These are phyloP conservation scores for Dictyostelium discoideum DNA, from an alignment of 78 protist species.

Conservation along the genomic window dicty_2.7 NC_007089.4:263001-263500, in stretches of 20 bases:
- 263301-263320: conserved; percentile 94
- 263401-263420: conserved; percentile 53
- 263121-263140: conserved; percentile 81
- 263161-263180: conserved; percentile 68
- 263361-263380: conserved; percentile 95
- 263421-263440: conserved; percentile 30
- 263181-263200: conserved; percentile 75
- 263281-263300: conserved; percentile 89
- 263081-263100: conserved; percentile 88
- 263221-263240: conserved; percentile 77
- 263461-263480: background rate
- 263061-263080: conserved; percentile 90
- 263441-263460: conserved; percentile 21
- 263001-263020: conserved; percentile 88
- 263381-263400: conserved; percentile 89
- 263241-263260: conserved; percentile 76
- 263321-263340: conserved; percentile 84
- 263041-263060: conserved; percentile 93
- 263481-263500: too few relatives aligned
- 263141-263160: conserved; percentile 80
- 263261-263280: conserved; percentile 84
- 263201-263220: conserved; percentile 89
- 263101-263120: conserved; percentile 93
- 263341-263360: conserved; percentile 90
- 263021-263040: conserved; percentile 86